Percentiles rank a stretch among this genome's conserved stretches.
Evolutionary conservation across 2,329 filamentous ascomycete genomes (phyloP).

Genomic region (Colletotrichum lindemuthianum): DNA sequence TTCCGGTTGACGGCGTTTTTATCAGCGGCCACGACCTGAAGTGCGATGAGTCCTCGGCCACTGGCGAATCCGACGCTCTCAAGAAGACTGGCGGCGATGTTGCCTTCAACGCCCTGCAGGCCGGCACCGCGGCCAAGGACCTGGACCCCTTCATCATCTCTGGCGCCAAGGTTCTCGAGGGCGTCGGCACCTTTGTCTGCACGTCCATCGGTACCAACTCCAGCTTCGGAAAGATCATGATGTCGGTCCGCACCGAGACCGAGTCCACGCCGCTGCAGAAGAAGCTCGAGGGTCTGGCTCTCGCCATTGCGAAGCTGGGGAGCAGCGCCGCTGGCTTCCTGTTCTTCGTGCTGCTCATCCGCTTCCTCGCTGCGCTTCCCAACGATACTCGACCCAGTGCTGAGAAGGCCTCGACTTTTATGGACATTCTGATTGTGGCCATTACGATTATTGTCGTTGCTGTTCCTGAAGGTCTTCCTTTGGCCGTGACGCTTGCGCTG

Average conservation of each 20-base stretch:
- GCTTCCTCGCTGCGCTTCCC: constrained; percentile 74
- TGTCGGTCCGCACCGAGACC: constrained; percentile 62
- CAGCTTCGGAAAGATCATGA: constrained; percentile 64
- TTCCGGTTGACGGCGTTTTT: constrained; percentile 77
- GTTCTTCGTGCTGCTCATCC: constrained; percentile 82
- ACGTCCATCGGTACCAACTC: constrained; percentile 67
- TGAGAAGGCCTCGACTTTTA: constrained; percentile 67
- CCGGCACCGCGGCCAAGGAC: constrained; percentile 55
- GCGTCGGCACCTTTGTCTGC: constrained; percentile 63
- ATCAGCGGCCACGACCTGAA: constrained; percentile 64
- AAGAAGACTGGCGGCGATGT: constrained; percentile 71
- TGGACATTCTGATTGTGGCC: constrained; percentile 72
- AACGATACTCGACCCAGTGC: constrained; percentile 58
- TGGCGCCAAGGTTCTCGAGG: constrained; percentile 64
- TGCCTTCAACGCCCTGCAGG: constrained; percentile 64
- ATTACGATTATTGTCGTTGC: constrained; percentile 75
- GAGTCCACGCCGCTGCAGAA: constrained; percentile 65
- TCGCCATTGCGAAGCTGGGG: constrained; percentile 57
- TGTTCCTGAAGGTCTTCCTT: constrained; percentile 72
- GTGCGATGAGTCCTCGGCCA: constrained; percentile 79
- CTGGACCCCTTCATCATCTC: constrained; percentile 74
- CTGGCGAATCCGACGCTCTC: constrained; percentile 78
- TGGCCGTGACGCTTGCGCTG: constrained; percentile 74
- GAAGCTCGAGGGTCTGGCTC: constrained; percentile 59
- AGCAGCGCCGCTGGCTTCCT: constrained; percentile 76